Conservation (phyloP, 2,329 filamentous ascomycete genomes). For the Mollisiaceae sp. region DNA sequence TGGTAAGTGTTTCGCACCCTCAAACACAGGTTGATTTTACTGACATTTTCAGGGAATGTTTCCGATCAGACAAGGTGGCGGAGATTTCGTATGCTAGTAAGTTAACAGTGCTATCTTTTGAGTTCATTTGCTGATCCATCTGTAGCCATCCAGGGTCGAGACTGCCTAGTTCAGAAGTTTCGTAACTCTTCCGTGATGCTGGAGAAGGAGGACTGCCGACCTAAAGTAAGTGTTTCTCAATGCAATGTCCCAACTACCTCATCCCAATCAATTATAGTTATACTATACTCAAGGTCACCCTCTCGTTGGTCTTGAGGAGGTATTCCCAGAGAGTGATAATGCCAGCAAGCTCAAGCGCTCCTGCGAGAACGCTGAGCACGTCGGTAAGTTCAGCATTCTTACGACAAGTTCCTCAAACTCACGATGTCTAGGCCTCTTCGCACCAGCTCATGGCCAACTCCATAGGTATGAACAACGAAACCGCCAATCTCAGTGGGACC, state of each 20-base stretch:
- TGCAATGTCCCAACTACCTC: constrained; percentile 16
- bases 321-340: constrained; percentile 82
- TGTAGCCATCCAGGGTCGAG: constrained; percentile 85
- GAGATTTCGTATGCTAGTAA: constrained; percentile 95
- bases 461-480: constrained; percentile 77
- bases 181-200: constrained; percentile 96
- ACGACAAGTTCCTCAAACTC: not conserved
- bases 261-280: constrained; percentile 51
- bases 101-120: constrained; percentile 42
- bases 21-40: too few relatives aligned
- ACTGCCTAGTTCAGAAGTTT: constrained; percentile 92
- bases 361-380: constrained; percentile 83
- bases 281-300: constrained; percentile 57
- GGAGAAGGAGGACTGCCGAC: constrained; percentile 79
- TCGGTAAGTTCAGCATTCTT: constrained; percentile 63
- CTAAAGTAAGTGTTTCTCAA: constrained; percentile 67
- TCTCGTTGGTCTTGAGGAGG: constrained; percentile 75
- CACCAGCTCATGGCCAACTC: constrained; percentile 76
- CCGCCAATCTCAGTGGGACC: constrained; percentile 75
- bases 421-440: constrained; percentile 69
- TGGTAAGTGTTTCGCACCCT: not conserved
- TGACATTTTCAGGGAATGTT: constrained; percentile 65
- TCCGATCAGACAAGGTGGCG: constrained; percentile 82
- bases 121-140: constrained; percentile 37
- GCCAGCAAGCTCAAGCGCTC: constrained; percentile 86